phyloP scores from a whole-genome alignment of 352 stramenopile genomes.

The Lagenidium sp. region DNA sequence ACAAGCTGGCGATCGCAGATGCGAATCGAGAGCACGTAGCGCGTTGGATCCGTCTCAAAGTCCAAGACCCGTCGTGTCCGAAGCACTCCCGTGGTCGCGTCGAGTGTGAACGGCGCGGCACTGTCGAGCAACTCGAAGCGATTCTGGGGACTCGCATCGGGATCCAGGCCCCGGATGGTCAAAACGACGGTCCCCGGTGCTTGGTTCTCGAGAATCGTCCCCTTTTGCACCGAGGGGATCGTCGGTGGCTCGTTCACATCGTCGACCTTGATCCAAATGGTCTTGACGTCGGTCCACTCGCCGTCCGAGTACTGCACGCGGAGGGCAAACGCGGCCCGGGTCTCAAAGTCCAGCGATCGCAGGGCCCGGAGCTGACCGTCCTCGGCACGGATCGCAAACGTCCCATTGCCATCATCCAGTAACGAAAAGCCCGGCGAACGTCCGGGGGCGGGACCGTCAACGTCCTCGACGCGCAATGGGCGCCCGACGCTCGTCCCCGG shows the following conservation, averaged over 20 bases:
- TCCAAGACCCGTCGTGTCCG: slow-evolving; percentile 28
- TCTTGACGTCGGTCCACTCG: slow-evolving; percentile 17
- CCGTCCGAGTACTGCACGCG: slow-evolving; percentile 15
- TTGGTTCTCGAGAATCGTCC: slow-evolving; percentile 28
- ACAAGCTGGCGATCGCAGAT: slow-evolving; percentile 26
- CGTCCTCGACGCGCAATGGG: slow-evolving; percentile 27
- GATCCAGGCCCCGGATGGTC: slow-evolving; percentile 20
- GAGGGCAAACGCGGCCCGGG: slow-evolving; percentile 3
- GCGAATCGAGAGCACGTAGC: slow-evolving; percentile 25
- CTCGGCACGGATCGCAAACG: slow-evolving; percentile 25
- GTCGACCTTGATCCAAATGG: slow-evolving; percentile 21
- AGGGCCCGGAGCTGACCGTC: slow-evolving; percentile 35
- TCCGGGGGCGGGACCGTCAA: slow-evolving; percentile 23
- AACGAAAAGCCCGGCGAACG: slow-evolving; percentile 24
- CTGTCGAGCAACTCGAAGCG: slow-evolving; percentile 13
- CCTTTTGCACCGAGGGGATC: slow-evolving; percentile 13
- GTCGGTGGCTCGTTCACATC: slow-evolving; percentile 42
- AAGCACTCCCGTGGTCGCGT: slow-evolving; percentile 14
- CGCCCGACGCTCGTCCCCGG: slow-evolving; percentile 26
- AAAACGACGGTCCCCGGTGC: slow-evolving; percentile 18
- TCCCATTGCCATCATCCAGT: slow-evolving; percentile 3
- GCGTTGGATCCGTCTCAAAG: slow-evolving; percentile 28
- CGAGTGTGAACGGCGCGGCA: slow-evolving; percentile 11
- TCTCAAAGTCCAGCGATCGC: slow-evolving; percentile 28
- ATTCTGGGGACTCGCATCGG: slow-evolving; percentile 21